Conservation (phyloP, 2,329 filamentous ascomycete species). For the Myriangium duriaei region DNA sequence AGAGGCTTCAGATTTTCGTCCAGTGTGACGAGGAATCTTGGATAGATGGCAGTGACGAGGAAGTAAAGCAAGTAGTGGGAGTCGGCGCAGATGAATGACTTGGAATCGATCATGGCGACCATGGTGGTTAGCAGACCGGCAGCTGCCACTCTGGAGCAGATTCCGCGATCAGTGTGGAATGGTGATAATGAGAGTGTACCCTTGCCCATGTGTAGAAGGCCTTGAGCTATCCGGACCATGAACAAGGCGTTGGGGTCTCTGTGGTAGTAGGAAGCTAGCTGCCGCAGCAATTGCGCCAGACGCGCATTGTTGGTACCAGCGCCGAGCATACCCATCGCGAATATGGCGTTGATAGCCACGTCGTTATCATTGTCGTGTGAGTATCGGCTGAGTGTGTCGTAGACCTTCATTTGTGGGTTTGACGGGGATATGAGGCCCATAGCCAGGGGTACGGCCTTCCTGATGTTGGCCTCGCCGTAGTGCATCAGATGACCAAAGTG, state of each 20-base stretch:
- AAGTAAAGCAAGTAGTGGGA: slow-evolving; percentile 94
- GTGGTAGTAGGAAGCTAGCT: slow-evolving; percentile 96
- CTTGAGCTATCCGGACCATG: slow-evolving; percentile 98
- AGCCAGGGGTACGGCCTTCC: slow-evolving; percentile 86
- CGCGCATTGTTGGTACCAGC: slow-evolving; percentile 97
- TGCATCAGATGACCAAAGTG: slow-evolving; percentile 99
- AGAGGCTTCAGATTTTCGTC: slow-evolving; percentile 90
- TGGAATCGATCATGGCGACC: slow-evolving; percentile 88
- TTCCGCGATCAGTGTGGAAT: slow-evolving; percentile 98
- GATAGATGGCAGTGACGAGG: slow-evolving; percentile 91
- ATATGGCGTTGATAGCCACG: slow-evolving; percentile 96
- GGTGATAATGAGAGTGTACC: slow-evolving; percentile 90
- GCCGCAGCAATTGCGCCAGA: slow-evolving; percentile 82
- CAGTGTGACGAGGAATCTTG: slow-evolving; percentile 88
- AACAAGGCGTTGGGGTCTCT: slow-evolving; percentile 91
- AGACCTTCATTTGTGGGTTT: slow-evolving; percentile 99
- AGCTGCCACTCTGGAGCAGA: slow-evolving; percentile 81
- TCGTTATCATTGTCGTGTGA: slow-evolving; percentile 98
- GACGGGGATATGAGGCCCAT: slow-evolving; percentile 95
- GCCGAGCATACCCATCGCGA: slow-evolving; percentile 94
- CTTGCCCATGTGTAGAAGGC: slow-evolving; percentile 97
- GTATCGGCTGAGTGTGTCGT: slow-evolving; percentile 94
- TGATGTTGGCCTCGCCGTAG: slow-evolving; percentile 94
- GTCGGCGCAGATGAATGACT: slow-evolving; percentile 62
- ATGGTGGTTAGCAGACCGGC: slow-evolving; percentile 82